Base-by-base conservation (phyloP, 2,329 filamentous ascomycete species). In the Fusarium musae region DNA sequence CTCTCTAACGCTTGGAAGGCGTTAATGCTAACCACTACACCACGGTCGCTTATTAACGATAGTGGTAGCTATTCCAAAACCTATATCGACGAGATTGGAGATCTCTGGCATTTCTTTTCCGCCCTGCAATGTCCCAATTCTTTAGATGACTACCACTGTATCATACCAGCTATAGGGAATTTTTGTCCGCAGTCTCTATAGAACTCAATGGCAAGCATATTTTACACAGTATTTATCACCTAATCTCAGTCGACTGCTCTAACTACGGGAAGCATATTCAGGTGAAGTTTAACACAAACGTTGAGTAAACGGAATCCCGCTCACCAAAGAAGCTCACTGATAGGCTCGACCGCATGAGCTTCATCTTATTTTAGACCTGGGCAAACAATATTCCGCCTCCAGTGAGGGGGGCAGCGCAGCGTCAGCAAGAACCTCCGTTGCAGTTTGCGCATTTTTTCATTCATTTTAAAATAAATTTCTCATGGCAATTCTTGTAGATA, bases 1-100 rank as follows among this genome's bases (percentile, higher is more conserved):
- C 42, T 49, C 63, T 66, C 63, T 66, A 66, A 66, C 63, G 63
- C 63, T 66, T 66, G 63, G 63, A 66, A 66, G 63, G 63, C 63
- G 63, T 66, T 66, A 66, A 66, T 66, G 63, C 63, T 66, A 64
- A 66, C 63, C 63, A 66, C 63, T 66, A 66, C 63, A 66, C 63
- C 63, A 66, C 42, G 59, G 63, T 64, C 49, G 63, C 63, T 63
- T 26, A 19, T 53, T 39, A 44, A 40, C 23, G 52, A 21, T 32
- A 15, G 2, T 0, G 2, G 2, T 3, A 4, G 2, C 4, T 23
- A 1, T 4, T 3, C 1, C 3, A 5, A 3, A 5, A 0, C 0
- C 6, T 36, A 52, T 52, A 34, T 15, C 0, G 11, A 15, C 4
- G 1, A 8, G 9, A 10, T 19, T 2, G 1, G 0, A 26, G 15